Evolutionary conservation across 1,139 yeast genomes (phyloP), one percentile per base, ranked within the genome.

Genomic region (Magnusiomyces paraingens): DNA sequence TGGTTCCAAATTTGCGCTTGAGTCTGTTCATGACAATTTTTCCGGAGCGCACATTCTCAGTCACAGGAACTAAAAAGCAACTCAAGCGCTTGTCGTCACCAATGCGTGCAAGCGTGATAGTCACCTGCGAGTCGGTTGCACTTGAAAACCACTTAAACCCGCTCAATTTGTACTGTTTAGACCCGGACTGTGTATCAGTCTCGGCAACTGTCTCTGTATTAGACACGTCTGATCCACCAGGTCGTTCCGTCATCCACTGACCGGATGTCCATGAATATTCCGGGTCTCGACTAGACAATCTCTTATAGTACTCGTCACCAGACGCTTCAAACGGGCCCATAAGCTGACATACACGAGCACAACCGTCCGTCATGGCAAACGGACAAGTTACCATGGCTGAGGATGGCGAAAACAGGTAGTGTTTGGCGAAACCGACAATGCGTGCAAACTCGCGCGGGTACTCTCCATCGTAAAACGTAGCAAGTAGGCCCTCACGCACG

Each of bases 61-160:
- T 47, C 2, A 66, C 64, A 29, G 60, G 52, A 2, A 69, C 70
- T 11, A 67, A 49, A 50, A 65, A 67, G 55, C 70, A 67, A 3
- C 66, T 60, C 32, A 66, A 50, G 8, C 52, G 55, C 20, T 59
- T 59, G 12, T 52, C 41, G 36, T 57, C 58, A 2, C 63, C 63
- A 35, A 54, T 57, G 14, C 64, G 61, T 15, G 70, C 71, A 39
- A 67, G 57, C 12, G 66, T 52, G 11, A 66, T 59, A 1, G 68
- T 51, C 3, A 67, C 67, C 46, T 67, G 58, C 3, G 69, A 63
- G 49, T 67, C 70, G 0, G 70, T 66, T 3, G 70, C 70, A 43
- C 67, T 63, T 1, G 70, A 66, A 50, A 67, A 67, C 70, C 70
- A 67, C 50, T 67, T 67, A 59, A 66, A 67, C 4, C 70, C 70